Evolutionary conservation across 202 grass and related monocot genomes (phyloP).

Genomic region (Zizania palustris): DNA sequence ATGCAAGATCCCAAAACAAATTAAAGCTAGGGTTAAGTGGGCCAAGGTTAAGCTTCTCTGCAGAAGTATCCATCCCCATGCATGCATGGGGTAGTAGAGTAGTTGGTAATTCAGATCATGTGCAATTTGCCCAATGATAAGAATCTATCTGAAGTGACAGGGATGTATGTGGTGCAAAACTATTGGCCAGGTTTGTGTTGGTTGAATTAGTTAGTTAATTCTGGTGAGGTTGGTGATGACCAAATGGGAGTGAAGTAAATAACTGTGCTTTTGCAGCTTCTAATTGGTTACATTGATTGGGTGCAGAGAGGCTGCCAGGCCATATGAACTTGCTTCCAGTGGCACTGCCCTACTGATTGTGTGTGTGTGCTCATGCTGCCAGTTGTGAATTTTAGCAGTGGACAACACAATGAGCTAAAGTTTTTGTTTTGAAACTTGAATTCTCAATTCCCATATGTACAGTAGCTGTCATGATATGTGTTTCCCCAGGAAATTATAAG

Average conservation of each 20-base stretch:
- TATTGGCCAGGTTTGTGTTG: constrained; percentile 6
- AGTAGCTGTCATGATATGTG: no score
- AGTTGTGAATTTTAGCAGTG: no score
- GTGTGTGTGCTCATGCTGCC: constrained; percentile 18
- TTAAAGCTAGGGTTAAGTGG: constrained; percentile 42
- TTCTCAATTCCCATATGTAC: no score
- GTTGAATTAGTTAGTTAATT: constrained; percentile 33
- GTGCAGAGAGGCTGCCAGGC: background rate
- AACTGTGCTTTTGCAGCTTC: background rate
- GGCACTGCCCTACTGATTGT: background rate
- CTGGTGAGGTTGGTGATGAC: constrained; percentile 7
- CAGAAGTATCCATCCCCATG: constrained; percentile 21
- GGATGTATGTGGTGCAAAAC: constrained; percentile 44
- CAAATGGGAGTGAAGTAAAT: background rate
- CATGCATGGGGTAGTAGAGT: background rate
- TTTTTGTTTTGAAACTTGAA: background rate
- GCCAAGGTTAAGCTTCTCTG: constrained; percentile 19
- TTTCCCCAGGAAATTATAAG: background rate
- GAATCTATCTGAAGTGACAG: constrained; percentile 36
- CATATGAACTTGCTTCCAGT: constrained; percentile 3
- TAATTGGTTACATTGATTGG: constrained; percentile 10
- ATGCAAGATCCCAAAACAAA: constrained; percentile 33
- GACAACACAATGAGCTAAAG: no score
- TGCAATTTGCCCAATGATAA: constrained; percentile 43
- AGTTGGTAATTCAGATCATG: constrained; percentile 33